phyloP scores from a whole-genome alignment of 371 early-diverging fungal species.

The Syncephalastrum racemosum region DNA sequence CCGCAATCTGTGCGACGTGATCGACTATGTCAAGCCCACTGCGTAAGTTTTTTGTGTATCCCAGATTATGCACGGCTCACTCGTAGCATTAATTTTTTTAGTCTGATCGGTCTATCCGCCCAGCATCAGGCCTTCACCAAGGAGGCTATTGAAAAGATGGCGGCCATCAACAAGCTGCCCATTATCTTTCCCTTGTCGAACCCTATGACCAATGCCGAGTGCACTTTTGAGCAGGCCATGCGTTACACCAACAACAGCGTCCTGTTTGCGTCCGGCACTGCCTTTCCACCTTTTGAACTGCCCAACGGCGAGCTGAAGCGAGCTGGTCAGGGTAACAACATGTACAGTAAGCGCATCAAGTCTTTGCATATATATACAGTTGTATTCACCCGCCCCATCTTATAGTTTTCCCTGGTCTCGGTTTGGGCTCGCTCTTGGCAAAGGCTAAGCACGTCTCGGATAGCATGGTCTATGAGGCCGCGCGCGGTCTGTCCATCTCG shows the following conservation, averaged over 20 bases:
- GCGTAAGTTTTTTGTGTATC: slow-evolving; percentile 29
- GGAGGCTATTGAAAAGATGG: slow-evolving; percentile 67
- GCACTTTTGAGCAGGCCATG: slow-evolving; percentile 91
- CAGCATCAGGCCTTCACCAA: slow-evolving; percentile 71
- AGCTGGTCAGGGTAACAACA: slow-evolving; percentile 25
- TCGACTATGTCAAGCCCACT: slow-evolving; percentile 77
- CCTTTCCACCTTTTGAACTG: slow-evolving; percentile 77
- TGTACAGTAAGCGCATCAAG: slow-evolving; percentile 9
- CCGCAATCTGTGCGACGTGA: slow-evolving; percentile 63
- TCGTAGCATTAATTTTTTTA: background rate
- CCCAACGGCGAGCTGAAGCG: slow-evolving; percentile 54
- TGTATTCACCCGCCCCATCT: too few relatives aligned
- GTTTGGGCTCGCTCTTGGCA: slow-evolving; percentile 78
- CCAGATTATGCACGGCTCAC: too few relatives aligned
- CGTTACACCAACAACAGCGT: slow-evolving; percentile 72
- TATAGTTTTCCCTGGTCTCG: slow-evolving; percentile 79
- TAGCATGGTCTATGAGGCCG: slow-evolving; percentile 75
- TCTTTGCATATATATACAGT: too few relatives aligned
- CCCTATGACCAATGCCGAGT: slow-evolving; percentile 86
- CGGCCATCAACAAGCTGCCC: slow-evolving; percentile 73
- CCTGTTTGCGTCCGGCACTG: slow-evolving; percentile 92
- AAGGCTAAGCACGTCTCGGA: slow-evolving; percentile 73
- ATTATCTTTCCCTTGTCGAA: slow-evolving; percentile 94
- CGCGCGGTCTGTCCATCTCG: slow-evolving; percentile 80
- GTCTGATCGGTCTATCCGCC: slow-evolving; percentile 82